Base-by-base conservation (phyloP, 768 basidiomycete species). In the Tricholoma sp. region DNA sequence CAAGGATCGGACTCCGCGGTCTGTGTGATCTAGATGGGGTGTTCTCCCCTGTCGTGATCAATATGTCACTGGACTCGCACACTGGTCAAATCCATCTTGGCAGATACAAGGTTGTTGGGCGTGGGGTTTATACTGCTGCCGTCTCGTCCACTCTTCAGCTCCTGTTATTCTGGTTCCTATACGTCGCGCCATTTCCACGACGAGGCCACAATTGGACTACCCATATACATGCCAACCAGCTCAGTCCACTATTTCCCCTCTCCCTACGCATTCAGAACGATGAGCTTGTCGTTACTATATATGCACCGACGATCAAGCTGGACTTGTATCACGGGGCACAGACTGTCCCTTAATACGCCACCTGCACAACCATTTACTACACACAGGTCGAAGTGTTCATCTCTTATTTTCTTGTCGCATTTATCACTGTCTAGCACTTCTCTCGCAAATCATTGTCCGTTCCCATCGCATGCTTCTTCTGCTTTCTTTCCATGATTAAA, bases 1-100 rank as follows among this genome's bases (percentile, higher is more conserved):
- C 3, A 52, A 63, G 53, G 57, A 53, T n/a, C 47, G 17, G 48
- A 32, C 44, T 12, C 42, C 52, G 17, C 45, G 48, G 18, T 47
- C 33, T 8, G 52, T 42, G 56, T 57, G 45, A 49, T 18, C 24
- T 10, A 53, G 20, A 48, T 50, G 9, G 39, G 6, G 12, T 7
- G 28, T 48, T 31, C 2, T 32, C 8, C 10, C 41, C 17, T 8
- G 13, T 15, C 12, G 13, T 29, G 6, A 15, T 44, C 28, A 47
- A 29, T n/a, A n/a, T 28, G 28, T 47, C 45, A 13, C 29, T 31
- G 47, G 20, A 49, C 29, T 31, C 47, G 13, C 28, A 15, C 47
- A 9, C 29, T 15, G 45, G 47, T 49, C n/a, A 20, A 24, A 32
- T 29, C n/a, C 47, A 8, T 32, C 7, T 47, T 47, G 45, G 28